phyloP scores from a whole-genome alignment of 306 rosid species.

The Castanea crenata region DNA sequence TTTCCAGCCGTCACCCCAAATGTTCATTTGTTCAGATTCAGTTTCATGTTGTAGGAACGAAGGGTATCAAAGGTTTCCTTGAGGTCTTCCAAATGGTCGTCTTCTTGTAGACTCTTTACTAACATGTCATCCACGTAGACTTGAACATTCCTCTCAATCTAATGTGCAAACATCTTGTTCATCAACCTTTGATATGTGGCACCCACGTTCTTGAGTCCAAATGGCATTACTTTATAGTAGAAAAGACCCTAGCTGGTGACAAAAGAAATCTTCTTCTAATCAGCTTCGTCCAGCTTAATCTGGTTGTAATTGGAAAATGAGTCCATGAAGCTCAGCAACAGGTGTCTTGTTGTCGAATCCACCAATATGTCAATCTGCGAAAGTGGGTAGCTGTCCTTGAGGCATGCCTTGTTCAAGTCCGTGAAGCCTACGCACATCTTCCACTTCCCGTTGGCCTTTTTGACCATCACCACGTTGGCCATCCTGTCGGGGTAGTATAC shows the following conservation, averaged over 20 bases:
- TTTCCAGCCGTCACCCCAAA: no score
- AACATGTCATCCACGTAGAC: accelerated
- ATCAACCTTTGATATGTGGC: accelerated
- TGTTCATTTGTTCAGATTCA: accelerated
- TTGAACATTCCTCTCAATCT: accelerated
- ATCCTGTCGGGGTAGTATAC: accelerated
- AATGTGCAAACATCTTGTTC: no score
- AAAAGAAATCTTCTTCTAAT: accelerated
- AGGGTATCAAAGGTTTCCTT: no score
- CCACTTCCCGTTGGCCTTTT: no score
- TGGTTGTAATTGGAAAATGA: accelerated
- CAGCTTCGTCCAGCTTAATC: accelerated
- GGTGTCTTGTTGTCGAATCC: accelerated
- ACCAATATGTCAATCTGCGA: accelerated
- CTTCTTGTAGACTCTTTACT: accelerated
- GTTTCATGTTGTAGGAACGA: no score
- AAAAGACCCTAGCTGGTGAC: accelerated
- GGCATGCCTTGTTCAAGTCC: no score
- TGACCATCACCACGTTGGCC: accelerated
- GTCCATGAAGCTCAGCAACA: no score
- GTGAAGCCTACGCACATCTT: no score
- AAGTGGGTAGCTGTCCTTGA: no score
- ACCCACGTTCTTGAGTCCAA: accelerated
- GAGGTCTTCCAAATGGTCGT: accelerated
- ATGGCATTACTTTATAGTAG: accelerated